These are phyloP conservation scores for Hippophae rhamnoides DNA, from an alignment of 306 rosid genomes.

Conservation along the genomic window DNA sequence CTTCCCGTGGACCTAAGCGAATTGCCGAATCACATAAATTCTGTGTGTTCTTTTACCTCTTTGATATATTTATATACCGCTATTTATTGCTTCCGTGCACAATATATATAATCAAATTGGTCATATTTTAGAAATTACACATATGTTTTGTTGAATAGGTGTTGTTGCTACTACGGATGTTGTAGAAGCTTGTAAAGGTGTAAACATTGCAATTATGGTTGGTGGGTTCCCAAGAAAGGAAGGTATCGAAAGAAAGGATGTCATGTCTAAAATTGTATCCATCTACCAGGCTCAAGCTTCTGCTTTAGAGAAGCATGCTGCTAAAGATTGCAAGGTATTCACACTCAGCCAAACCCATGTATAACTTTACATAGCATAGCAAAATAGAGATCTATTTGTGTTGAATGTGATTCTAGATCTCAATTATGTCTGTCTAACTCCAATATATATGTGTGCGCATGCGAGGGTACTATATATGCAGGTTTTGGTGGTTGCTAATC, in stretches of 20 bases:
- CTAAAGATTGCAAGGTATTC: slow-evolving; percentile 47
- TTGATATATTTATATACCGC: no score
- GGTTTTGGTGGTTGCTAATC: slow-evolving; percentile 94
- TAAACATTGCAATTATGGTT: slow-evolving; percentile 61
- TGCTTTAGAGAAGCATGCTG: slow-evolving; percentile 65
- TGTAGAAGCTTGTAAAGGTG: slow-evolving; percentile 57
- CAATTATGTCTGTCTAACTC: slow-evolving; percentile 1
- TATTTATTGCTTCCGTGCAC: no score
- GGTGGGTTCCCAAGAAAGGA: slow-evolving; percentile 68
- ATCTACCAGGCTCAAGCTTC: slow-evolving; percentile 74
- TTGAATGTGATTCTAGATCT: no score
- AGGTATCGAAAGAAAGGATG: slow-evolving; percentile 81
- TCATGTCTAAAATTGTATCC: slow-evolving; percentile 61
- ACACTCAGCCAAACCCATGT: no score
- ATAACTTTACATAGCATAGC: no score
- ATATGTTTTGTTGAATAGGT: slow-evolving; percentile 21
- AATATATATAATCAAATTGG: no score
- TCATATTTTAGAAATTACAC: no score
- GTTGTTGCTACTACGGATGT: slow-evolving; percentile 63
- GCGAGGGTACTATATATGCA: slow-evolving; percentile 11
- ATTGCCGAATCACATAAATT: no score
- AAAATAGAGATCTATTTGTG: no score
- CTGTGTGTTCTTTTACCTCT: no score
- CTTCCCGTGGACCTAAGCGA: no score
- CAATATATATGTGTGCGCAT: neutral